A percentile compares a stretch with the other conserved stretches of the same genome.
Evolutionary conservation across 768 basidiomycete species (phyloP).

Genomic region (Trametopsis cervina): DNA sequence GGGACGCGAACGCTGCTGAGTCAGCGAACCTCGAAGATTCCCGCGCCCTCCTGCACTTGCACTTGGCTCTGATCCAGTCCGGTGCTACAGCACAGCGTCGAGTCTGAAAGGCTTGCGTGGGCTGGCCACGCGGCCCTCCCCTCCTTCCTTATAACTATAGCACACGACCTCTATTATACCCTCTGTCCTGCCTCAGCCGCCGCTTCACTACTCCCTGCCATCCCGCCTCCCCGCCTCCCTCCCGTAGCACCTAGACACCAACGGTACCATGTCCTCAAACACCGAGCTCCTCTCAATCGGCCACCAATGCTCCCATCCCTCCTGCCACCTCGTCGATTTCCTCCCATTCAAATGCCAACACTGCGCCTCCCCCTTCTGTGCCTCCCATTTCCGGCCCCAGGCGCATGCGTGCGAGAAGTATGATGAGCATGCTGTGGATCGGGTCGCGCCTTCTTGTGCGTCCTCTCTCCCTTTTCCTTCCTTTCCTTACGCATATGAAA

Average conservation of each 20-base stretch:
- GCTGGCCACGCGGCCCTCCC: constrained; percentile 15
- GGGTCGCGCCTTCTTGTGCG: constrained; percentile 72
- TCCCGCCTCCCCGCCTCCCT: too few species aligned
- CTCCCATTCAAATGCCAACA: constrained; percentile 84
- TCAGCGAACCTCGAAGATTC: too few species aligned
- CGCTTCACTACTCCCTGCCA: too few species aligned
- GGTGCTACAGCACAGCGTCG: background rate
- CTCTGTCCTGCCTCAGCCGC: constrained; percentile 2
- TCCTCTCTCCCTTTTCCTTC: constrained; percentile 12
- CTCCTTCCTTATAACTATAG: background rate
- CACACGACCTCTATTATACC: background rate
- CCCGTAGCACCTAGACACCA: too few species aligned
- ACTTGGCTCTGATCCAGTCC: too few species aligned
- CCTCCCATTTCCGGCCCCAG: constrained; percentile 69
- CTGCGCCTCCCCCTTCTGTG: constrained; percentile 64
- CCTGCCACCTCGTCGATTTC: constrained; percentile 74
- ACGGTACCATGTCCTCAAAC: too few species aligned
- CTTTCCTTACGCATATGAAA: background rate
- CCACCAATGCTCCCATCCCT: constrained; percentile 58
- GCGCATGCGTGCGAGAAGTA: constrained; percentile 64
- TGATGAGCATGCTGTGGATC: constrained; percentile 63
- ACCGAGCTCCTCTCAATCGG: constrained; percentile 60
- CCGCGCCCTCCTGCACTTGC: too few species aligned
- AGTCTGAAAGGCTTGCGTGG: constrained; percentile 12
- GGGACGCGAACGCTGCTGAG: too few species aligned